Conservation (phyloP, 2,329 filamentous ascomycete species). For the Camptophora hylomeconis region DNA sequence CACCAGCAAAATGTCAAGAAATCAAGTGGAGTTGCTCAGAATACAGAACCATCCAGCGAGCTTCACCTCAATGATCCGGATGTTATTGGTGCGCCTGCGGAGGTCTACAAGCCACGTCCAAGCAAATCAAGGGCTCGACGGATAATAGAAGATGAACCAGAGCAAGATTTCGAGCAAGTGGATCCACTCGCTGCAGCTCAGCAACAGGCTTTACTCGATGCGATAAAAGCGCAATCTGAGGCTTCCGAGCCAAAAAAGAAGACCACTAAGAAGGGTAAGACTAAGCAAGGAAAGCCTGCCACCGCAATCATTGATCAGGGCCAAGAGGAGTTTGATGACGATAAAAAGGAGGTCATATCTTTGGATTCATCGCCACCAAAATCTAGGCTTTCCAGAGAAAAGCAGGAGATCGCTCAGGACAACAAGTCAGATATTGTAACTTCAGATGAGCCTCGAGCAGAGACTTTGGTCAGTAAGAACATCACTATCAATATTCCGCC, state of each 20-base stretch:
- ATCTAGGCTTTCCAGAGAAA: constrained; percentile 9
- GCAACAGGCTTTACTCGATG: constrained; percentile 1
- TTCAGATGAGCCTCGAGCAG: constrained; percentile 1
- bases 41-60: constrained; percentile 12
- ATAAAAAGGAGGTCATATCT: constrained; percentile 16
- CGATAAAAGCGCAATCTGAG: not conserved
- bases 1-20: constrained; percentile 6
- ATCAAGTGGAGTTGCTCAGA: constrained; percentile 3
- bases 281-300: constrained; percentile 17
- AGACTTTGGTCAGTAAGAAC: not conserved
- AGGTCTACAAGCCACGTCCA: constrained; percentile 16
- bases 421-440: constrained; percentile 13
- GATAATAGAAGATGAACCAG: constrained; percentile 6
- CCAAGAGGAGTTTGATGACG: constrained; percentile 15
- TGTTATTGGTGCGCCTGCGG: constrained; percentile 16
- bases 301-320: constrained; percentile 11
- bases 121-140: constrained; percentile 15
- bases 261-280: constrained; percentile 13
- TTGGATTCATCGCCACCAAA: constrained; percentile 15
- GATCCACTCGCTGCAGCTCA: constrained; percentile 3
- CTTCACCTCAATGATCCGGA: constrained; percentile 14
- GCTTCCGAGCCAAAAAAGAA: constrained; percentile 12
- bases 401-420: constrained; percentile 12
- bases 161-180: not conserved
- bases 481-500: constrained; percentile 12